Evolutionary conservation across 2,329 filamentous ascomycete species (phyloP).

Genomic region (Herpotrichia juniperi): DNA sequence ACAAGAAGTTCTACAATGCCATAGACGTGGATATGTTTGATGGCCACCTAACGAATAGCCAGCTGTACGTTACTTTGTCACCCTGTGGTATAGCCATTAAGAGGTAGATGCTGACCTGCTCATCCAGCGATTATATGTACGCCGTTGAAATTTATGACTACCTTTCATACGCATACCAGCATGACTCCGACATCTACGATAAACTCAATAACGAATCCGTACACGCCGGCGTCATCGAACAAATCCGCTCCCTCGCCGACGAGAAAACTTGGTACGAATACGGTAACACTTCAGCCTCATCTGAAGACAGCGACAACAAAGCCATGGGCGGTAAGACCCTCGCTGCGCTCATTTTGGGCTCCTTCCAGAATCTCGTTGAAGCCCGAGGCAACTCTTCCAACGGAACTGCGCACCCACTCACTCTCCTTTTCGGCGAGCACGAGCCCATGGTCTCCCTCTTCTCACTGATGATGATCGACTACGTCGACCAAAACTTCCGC

Average conservation of each 20-base stretch:
- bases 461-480: slow-evolving; percentile 31
- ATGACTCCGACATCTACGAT: slow-evolving; percentile 54
- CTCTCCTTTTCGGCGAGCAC: slow-evolving; percentile 46
- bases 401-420: slow-evolving; percentile 48
- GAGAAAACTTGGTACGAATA: slow-evolving; percentile 51
- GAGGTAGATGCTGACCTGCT: background rate
- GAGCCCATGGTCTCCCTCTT: slow-evolving; percentile 40
- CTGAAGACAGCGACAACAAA: slow-evolving; percentile 22
- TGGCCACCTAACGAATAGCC: slow-evolving; percentile 45
- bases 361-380: slow-evolving; percentile 27
- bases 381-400: slow-evolving; percentile 26
- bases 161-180: slow-evolving; percentile 59
- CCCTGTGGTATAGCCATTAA: background rate
- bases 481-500: slow-evolving; percentile 22
- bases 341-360: slow-evolving; percentile 29
- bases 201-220: slow-evolving; percentile 37
- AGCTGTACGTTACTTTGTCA: slow-evolving; percentile 25
- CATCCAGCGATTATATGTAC: slow-evolving; percentile 55
- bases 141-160: slow-evolving; percentile 63
- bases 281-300: slow-evolving; percentile 49
- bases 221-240: slow-evolving; percentile 27
- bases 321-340: slow-evolving; percentile 40
- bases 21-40: slow-evolving; percentile 53
- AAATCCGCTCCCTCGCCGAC: slow-evolving; percentile 53
- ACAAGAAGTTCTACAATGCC: slow-evolving; percentile 52